phyloP scores from a whole-genome alignment of 805 yeast species.

The Candida nitratophila region DNA sequence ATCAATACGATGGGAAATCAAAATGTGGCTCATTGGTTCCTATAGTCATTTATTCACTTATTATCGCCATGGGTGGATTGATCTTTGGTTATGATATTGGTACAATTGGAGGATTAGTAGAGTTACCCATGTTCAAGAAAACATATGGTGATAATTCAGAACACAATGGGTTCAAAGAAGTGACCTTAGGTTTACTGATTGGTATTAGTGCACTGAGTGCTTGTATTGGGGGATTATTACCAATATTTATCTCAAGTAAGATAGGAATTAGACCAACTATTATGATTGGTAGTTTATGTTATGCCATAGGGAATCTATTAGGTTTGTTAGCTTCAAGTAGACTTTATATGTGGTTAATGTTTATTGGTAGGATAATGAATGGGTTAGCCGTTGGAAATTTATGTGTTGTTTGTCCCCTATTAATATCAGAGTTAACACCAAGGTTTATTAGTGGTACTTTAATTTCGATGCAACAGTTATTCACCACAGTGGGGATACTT shows the following conservation, averaged over 20 bases:
- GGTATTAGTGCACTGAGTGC: constrained; percentile 25
- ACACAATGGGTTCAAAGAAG: constrained; percentile 9
- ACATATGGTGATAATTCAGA: constrained; percentile 17
- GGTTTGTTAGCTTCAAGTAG: constrained; percentile 1
- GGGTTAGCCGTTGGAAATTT: constrained; percentile 26
- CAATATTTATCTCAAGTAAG: constrained; percentile 15
- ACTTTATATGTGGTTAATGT: constrained; percentile 2
- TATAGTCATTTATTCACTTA: constrained; percentile 13
- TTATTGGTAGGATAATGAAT: constrained; percentile 22
- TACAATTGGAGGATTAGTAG: constrained; percentile 27
- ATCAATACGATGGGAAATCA: not conserved
- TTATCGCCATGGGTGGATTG: constrained; percentile 26
- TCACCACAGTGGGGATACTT: constrained; percentile 28
- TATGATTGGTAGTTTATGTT: constrained; percentile 11
- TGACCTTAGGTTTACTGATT: constrained; percentile 23
- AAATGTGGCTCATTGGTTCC: constrained; percentile 13
- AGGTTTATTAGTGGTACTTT: constrained; percentile 21
- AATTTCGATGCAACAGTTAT: constrained; percentile 25
- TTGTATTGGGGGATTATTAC: constrained; percentile 24
- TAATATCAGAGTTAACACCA: constrained; percentile 29
- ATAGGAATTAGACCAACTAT: constrained; percentile 20
- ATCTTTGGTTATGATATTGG: constrained; percentile 32
- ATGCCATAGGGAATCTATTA: constrained; percentile 14
- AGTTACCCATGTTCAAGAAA: constrained; percentile 19
- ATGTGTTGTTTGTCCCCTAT: constrained; percentile 28